phyloP scores from a whole-genome alignment of 768 basidiomycete genomes.

The Serpula lacrymans region DNA sequence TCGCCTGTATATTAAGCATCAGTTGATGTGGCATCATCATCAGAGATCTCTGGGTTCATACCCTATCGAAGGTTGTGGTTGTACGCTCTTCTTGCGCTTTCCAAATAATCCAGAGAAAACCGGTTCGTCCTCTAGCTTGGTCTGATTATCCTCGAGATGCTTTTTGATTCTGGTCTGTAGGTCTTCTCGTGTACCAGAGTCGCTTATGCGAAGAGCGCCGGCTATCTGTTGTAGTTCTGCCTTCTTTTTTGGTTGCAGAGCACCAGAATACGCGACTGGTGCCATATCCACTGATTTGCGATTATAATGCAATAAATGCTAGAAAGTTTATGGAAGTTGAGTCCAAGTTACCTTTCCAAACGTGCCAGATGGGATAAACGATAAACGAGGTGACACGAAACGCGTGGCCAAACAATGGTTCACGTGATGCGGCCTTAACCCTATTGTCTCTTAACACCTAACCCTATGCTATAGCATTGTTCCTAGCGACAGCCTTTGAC shows the following conservation, averaged over 20 bases:
- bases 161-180: conserved; percentile 58
- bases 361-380: too few relatives aligned
- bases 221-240: conserved; percentile 64
- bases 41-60: too few relatives aligned
- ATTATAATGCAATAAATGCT: too few relatives aligned
- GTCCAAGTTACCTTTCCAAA: too few relatives aligned
- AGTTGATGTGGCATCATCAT: too few relatives aligned
- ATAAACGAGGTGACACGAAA: too few relatives aligned
- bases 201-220: conserved; percentile 45
- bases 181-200: conserved; percentile 62
- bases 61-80: conserved; percentile 11
- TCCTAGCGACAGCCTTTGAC: too few relatives aligned
- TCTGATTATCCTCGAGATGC: conserved; percentile 55
- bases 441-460: too few relatives aligned
- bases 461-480: too few relatives aligned
- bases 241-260: conserved; percentile 66
- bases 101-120: conserved; percentile 53
- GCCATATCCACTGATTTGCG: conserved; percentile 46
- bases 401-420: too few relatives aligned
- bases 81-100: conserved; percentile 33
- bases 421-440: too few relatives aligned
- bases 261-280: conserved; percentile 43
- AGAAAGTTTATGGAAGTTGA: too few relatives aligned
- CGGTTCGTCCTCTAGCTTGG: conserved; percentile 53
- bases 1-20: conserved; percentile 10